A percentile compares a stretch with the other conserved stretches of the same genome.
These are phyloP conservation scores for Malus hybrid DNA, from an alignment of 331 rosid genomes.

Conservation along the genomic window DNA sequence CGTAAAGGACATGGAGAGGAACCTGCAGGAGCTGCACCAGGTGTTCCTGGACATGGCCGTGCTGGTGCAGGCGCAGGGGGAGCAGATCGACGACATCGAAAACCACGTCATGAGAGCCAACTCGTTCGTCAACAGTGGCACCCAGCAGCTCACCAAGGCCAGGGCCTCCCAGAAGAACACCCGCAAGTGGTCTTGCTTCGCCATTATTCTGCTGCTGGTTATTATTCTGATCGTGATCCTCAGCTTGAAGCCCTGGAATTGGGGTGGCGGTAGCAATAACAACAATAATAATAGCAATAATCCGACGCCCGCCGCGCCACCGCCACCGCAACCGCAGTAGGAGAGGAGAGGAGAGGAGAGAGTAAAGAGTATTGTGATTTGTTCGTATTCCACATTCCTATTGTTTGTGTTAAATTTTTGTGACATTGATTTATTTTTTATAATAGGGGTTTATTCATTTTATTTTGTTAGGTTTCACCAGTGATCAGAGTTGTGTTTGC, in stretches of 20 bases:
- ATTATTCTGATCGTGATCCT: slow-evolving; percentile 50
- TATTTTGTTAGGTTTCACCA: too few relatives aligned
- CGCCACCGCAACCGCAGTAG: background rate
- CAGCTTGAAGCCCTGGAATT: slow-evolving; percentile 42
- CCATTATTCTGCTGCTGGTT: slow-evolving; percentile 41
- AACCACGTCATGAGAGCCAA: slow-evolving; percentile 71
- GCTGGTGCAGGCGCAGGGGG: slow-evolving; percentile 73
- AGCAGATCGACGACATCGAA: slow-evolving; percentile 70
- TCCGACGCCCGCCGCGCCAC: background rate
- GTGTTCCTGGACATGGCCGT: slow-evolving; percentile 11
- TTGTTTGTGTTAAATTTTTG: too few relatives aligned
- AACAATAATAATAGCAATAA: background rate
- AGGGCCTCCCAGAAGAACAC: slow-evolving; percentile 59
- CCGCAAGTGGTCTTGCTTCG: slow-evolving; percentile 67
- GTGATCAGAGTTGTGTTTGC: too few relatives aligned
- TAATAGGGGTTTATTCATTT: background rate
- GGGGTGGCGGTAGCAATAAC: background rate
- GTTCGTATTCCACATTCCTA: too few relatives aligned
- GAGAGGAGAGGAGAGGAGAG: background rate
- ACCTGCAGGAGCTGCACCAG: slow-evolving; percentile 76
- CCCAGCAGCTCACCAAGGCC: slow-evolving; percentile 48
- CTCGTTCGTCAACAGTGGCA: slow-evolving; percentile 65
- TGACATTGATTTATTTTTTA: background rate
- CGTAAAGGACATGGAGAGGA: slow-evolving; percentile 69
- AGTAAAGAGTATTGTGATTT: too few relatives aligned